Percentiles rank a stretch among this genome's conserved stretches.
phyloP scores from a whole-genome alignment of 345 rosid species.

The Sonneratia alba region DNA sequence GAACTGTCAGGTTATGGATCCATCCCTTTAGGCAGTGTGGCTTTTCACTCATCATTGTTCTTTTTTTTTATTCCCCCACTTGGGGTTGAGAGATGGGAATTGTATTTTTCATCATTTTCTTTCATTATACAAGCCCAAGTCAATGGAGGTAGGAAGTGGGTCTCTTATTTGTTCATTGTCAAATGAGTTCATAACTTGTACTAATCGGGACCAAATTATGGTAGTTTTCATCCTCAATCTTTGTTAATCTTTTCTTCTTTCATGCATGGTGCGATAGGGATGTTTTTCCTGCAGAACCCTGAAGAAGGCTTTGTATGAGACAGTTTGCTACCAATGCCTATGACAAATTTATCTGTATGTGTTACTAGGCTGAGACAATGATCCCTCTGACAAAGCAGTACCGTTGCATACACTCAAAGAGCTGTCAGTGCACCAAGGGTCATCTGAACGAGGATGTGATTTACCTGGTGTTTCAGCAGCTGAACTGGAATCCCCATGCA shows the following conservation, averaged over 20 bases:
- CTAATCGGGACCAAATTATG: no score
- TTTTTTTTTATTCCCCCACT: no score
- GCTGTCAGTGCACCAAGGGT: slow-evolving; percentile 88
- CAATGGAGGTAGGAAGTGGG: neutral
- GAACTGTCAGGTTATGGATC: neutral
- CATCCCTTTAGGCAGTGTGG: neutral
- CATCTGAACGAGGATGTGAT: slow-evolving; percentile 82
- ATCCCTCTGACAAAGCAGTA: slow-evolving; percentile 83
- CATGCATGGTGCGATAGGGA: neutral
- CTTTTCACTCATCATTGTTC: neutral
- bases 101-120: neutral
- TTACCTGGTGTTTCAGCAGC: slow-evolving; percentile 70
- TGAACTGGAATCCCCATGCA: slow-evolving; percentile 90
- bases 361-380: neutral
- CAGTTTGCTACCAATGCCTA: neutral
- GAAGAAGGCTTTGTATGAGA: neutral
- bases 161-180: neutral
- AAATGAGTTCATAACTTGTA: neutral
- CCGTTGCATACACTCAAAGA: slow-evolving; percentile 88
- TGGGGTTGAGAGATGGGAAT: neutral
- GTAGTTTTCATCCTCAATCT: neutral
- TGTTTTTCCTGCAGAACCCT: neutral
- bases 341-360: neutral
- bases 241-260: neutral
- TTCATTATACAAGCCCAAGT: neutral